Base-by-base conservation (phyloP, 1,284 basidiomycete genomes). In the Paramarasmius palmivorus region DNA sequence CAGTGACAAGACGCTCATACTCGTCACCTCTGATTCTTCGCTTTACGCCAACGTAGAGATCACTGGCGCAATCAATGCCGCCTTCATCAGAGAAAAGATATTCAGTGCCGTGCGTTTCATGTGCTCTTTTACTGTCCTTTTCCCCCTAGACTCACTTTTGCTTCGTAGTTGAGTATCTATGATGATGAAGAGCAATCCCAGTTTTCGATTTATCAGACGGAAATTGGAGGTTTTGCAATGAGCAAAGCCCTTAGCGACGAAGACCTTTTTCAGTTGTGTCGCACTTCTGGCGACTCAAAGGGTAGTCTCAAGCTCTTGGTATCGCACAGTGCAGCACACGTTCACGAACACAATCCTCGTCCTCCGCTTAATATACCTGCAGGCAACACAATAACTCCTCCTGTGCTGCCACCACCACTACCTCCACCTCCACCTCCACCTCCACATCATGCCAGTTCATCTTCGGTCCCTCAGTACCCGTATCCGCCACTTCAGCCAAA, bases 11-110 rank as follows among this genome's bases (percentile, higher is more conserved):
- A 76, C 83, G 55, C 71, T 83, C 52, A 83, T 92, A 52, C 79
- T 89, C 57, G 93, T 91, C 50, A 95, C 93, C 3, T 75, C 81
- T 25, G 92, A 95, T 68, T 88, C 89, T 48, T 92, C 94, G 58
- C 83, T 85, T 57, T 90, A 90, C 69, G 81, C 82, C 38, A 78
- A 83, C 35, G 92, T 95, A 34, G 88, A 93, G 60, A 85, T 96
- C 56, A 86, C 84, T 23, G 82, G 82, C 20, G 84, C 88, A 23
- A 77, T 77, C 50, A 83, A 80, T 58, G 79, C 87, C 26, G 83
- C 85, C 14, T 87, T 84, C 59, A 90, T 96, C 59, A 83, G 88
- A 61, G 93, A 95, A 66, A 81, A 86, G 52, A 89, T 96, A 20
- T 92, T 94, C 62, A 83, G 84, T 54, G 92, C 91, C 78, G 92